These are phyloP conservation scores for Fusarium avenaceum DNA, from an alignment of 2,329 filamentous ascomycete species.

Conservation along the genomic window DNA sequence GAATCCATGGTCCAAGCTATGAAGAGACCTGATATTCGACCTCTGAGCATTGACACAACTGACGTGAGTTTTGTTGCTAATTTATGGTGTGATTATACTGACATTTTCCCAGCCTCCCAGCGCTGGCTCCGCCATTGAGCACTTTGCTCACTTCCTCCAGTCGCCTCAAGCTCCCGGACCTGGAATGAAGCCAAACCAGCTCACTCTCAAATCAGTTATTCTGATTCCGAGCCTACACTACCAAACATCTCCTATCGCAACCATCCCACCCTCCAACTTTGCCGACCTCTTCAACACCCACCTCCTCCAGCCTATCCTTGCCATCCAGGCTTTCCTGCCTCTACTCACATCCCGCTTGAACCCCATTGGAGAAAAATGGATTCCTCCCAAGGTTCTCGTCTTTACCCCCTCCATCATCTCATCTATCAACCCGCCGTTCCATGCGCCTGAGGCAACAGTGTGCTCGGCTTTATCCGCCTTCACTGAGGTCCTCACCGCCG, in stretches of 20 bases:
- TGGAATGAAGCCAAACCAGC: constrained; percentile 79
- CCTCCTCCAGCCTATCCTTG: constrained; percentile 88
- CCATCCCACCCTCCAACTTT: constrained; percentile 85
- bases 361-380: constrained; percentile 63
- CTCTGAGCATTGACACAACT: constrained; percentile 85
- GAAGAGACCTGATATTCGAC: constrained; percentile 83
- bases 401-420: constrained; percentile 85
- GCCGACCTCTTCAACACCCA: constrained; percentile 94
- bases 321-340: constrained; percentile 89
- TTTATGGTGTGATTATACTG: constrained; percentile 8
- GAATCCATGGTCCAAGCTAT: constrained; percentile 83
- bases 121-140: constrained; percentile 76
- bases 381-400: constrained; percentile 77
- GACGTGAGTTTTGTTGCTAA: constrained; percentile 67
- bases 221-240: constrained; percentile 86
- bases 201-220: constrained; percentile 83
- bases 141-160: constrained; percentile 78
- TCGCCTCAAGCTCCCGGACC: constrained; percentile 82
- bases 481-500: constrained; percentile 81
- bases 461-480: constrained; percentile 89
- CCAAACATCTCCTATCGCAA: constrained; percentile 85
- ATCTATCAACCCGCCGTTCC: constrained; percentile 83
- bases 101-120: constrained; percentile 70
- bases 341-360: constrained; percentile 75
- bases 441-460: constrained; percentile 88